These are phyloP conservation scores for Thielaviopsis ethacetica DNA, from an alignment of 2,329 filamentous ascomycete genomes.

Conservation along the genomic window DNA sequence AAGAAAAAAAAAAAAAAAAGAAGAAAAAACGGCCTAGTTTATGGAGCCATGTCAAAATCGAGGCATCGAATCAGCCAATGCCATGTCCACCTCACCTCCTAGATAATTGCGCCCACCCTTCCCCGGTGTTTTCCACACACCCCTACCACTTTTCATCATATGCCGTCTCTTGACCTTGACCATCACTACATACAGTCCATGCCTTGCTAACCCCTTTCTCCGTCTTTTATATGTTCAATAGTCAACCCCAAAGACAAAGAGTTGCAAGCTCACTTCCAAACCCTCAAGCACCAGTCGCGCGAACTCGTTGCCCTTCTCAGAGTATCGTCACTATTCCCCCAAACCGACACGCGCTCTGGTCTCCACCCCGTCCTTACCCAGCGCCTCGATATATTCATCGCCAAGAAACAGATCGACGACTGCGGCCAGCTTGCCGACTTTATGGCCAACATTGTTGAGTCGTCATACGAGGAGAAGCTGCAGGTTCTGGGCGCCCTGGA, in stretches of 20 bases:
- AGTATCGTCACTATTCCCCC: constrained; percentile 68
- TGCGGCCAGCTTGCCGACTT: constrained; percentile 84
- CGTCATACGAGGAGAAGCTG: constrained; percentile 80
- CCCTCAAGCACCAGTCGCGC: constrained; percentile 68
- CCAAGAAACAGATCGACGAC: constrained; percentile 63
- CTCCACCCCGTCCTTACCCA: constrained; percentile 75
- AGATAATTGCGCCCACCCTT: neutral
- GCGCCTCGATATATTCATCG: constrained; percentile 74
- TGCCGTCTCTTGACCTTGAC: neutral
- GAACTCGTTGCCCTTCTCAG: constrained; percentile 75
- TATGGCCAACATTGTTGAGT: constrained; percentile 85
- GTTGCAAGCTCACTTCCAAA: constrained; percentile 54
- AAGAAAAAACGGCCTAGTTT: too few relatives aligned
- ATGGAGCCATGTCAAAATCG: too few relatives aligned
- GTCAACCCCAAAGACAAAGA: constrained; percentile 32
- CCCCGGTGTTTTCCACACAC: neutral
- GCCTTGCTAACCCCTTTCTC: constrained; percentile 5
- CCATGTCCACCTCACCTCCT: too few relatives aligned
- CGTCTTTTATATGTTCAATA: constrained; percentile 8
- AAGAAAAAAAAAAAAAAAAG: too few relatives aligned
- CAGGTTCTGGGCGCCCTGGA: constrained; percentile 69
- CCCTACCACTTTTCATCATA: neutral
- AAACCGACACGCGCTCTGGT: constrained; percentile 43
- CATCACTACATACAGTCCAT: neutral
- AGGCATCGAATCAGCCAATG: too few relatives aligned